phyloP scores from a whole-genome alignment of 345 rosid species.

The Corchorus olitorius region DNA sequence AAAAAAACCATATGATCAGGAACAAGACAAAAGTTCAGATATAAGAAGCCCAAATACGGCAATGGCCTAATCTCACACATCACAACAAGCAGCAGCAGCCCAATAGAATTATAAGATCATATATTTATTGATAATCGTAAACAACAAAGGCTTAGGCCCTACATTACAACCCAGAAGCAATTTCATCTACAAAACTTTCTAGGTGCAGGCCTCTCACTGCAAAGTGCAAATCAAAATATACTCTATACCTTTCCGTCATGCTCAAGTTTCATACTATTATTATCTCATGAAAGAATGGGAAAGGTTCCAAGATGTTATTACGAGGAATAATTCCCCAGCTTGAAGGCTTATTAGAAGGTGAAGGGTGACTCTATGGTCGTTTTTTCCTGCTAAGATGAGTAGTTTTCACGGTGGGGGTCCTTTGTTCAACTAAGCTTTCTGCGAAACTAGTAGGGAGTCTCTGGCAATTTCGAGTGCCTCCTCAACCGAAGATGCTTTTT shows the following conservation, averaged over 20 bases:
- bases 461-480: slow-evolving; percentile 75
- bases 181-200: slow-evolving; percentile 9
- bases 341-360: neutral
- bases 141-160: no score
- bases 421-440: slow-evolving; percentile 25
- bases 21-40: no score
- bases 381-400: neutral
- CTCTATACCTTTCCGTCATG: neutral
- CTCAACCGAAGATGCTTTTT: slow-evolving; percentile 81
- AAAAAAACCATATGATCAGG: no score
- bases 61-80: neutral
- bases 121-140: no score
- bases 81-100: no score
- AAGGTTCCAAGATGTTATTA: slow-evolving; percentile 4
- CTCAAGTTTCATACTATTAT: slow-evolving; percentile 10
- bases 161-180: slow-evolving; percentile 5
- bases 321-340: neutral
- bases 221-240: neutral
- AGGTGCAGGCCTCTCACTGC: neutral
- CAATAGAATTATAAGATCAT: no score
- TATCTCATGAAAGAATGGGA: neutral
- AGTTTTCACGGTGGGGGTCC: neutral
- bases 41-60: neutral
- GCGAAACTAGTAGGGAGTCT: slow-evolving; percentile 40
- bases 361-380: neutral